Evolutionary conservation across 331 rosid genomes (phyloP).

Genomic region (Arachis monticola): DNA sequence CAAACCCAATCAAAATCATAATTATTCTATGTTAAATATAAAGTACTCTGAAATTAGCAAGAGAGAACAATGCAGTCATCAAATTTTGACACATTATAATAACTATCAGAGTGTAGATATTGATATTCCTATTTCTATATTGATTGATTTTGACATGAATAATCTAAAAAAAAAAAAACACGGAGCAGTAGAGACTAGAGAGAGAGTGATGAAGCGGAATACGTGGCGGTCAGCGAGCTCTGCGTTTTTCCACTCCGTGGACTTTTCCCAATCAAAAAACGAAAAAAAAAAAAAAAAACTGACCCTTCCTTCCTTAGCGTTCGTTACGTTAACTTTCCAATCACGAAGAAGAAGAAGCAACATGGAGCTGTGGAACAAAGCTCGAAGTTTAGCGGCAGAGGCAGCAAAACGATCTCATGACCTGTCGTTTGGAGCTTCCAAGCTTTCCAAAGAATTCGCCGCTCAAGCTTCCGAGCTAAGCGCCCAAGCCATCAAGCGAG

Average conservation of each 20-base stretch:
- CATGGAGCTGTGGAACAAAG: slow-evolving; percentile 80
- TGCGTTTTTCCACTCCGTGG: background rate
- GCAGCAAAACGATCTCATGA: slow-evolving; percentile 39
- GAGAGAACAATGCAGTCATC: background rate
- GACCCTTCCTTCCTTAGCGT: background rate
- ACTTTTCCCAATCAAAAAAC: background rate
- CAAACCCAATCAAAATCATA: too few species aligned
- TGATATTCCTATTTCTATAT: too few species aligned
- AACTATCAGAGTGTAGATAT: too few species aligned
- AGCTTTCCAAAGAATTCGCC: too few species aligned
- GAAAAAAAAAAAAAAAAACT: background rate
- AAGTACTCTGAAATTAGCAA: too few species aligned
- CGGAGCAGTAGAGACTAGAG: background rate
- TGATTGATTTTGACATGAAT: too few species aligned
- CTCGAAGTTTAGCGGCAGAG: slow-evolving; percentile 73
- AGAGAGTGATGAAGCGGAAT: background rate
- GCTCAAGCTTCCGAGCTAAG: too few species aligned
- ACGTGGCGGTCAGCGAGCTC: background rate
- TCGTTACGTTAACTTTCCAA: background rate
- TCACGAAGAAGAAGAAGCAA: background rate
- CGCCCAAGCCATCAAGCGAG: too few species aligned
- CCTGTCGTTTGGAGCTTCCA: too few species aligned
- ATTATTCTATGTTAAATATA: too few species aligned
- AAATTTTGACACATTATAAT: too few species aligned
- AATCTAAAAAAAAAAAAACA: background rate